Base-by-base conservation (phyloP, 2,329 filamentous ascomycete species). In the Xylariaceae sp. region DNA sequence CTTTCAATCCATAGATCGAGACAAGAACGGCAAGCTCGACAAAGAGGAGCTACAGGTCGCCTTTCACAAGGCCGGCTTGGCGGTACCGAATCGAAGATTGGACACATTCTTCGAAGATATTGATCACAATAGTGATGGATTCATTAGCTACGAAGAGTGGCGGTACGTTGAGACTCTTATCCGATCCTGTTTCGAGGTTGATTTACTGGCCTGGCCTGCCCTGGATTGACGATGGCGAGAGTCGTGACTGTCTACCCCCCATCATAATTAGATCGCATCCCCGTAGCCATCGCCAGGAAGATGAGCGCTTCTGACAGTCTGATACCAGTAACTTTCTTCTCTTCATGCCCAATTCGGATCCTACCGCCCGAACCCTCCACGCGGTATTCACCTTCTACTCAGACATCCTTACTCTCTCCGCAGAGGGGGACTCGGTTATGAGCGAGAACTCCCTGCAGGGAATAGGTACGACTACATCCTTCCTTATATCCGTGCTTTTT, bases 131-230 rank as follows among this genome's bases (percentile, higher is more conserved):
- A 84, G 88, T 67, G 92, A 99, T 73, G 92, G 92, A 52, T 85
- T 78, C 64, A 96, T 97, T 67, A 92, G 82, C 63, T 97, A 96
- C 75, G 87, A 91, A 66, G 94, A 99, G 81, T 97, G 94, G 94
- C 88, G 93, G 93, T 97, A 85, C 76, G 88, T 79, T 59, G 47
- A 6, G n/a, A n/a, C 17, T 53, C 23, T 7, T 45, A 34, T 44
- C 44, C 18, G 47, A 15, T 15, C 45, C 23, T 15, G 4, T 37
- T 48, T 30, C 13, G 39, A 10, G 23, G 15, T 34, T 48, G 37
- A 23, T 15, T 23, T 39, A 2, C 51, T 53, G 30, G 37, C 37
- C 11, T 42, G 8, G 37, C 23, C 3, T 30, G 23, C 4, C 5
- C 23, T 30, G 23, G 3, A 4, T 30, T 30, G 23, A 30, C 3